phyloP scores from a whole-genome alignment of 495 filamentous ascomycete species.

The Daldinia vernicosa region DNA sequence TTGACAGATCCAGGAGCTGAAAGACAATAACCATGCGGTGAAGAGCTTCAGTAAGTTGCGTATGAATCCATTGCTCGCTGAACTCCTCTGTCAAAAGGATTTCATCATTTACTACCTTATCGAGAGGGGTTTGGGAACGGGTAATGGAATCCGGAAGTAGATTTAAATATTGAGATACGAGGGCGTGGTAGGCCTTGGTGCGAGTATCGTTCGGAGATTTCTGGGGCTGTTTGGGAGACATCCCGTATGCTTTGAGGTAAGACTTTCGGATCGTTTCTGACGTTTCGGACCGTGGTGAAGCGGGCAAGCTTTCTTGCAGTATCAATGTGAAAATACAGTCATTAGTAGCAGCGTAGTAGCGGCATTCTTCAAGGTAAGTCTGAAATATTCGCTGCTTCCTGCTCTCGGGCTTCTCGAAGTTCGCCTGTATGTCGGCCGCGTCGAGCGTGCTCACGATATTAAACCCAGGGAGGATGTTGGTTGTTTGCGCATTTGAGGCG shows the following conservation, averaged over 20 bases:
- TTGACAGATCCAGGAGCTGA: conserved; percentile 67
- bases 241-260: conserved; percentile 44
- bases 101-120: conserved; percentile 40
- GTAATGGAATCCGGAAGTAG: conserved; percentile 49
- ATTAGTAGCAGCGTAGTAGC: conserved; percentile 62
- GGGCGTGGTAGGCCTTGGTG: conserved; percentile 47
- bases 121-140: conserved; percentile 43
- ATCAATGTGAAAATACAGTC: conserved; percentile 56
- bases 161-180: conserved; percentile 53
- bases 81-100: conserved; percentile 55
- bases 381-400: conserved; percentile 70
- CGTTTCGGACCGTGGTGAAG: conserved; percentile 41
- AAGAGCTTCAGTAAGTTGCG: conserved; percentile 70
- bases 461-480: conserved; percentile 55
- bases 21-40: conserved; percentile 80
- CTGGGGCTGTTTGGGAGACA: conserved; percentile 45
- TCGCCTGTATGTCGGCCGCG: conserved; percentile 58
- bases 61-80: conserved; percentile 69
- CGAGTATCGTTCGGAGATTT: conserved; percentile 41
- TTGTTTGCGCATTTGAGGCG: conserved; percentile 61
- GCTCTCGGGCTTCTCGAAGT: conserved; percentile 64
- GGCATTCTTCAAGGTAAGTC: conserved; percentile 74
- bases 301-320: conserved; percentile 47
- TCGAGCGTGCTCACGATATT: conserved; percentile 54
- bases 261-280: conserved; percentile 41